Base-by-base conservation (phyloP, 1,139 yeast genomes). In the Wickerhamomyces sp. region DNA sequence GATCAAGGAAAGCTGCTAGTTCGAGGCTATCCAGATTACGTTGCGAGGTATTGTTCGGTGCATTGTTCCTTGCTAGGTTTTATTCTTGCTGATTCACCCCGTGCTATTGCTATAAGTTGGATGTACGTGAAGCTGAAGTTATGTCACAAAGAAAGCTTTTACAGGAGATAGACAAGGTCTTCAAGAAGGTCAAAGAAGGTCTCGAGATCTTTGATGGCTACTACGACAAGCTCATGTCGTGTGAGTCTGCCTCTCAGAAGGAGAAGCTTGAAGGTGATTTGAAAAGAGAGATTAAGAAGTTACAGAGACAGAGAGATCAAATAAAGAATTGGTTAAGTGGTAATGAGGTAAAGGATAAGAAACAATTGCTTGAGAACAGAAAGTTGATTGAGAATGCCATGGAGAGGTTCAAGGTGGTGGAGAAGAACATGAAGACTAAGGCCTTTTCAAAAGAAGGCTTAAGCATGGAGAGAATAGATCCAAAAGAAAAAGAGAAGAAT, bases 401-500 rank as follows among this genome's bases (percentile, higher is more conserved):
- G 99, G 98, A 93, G 61, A 75, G 91, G 50, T 93, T 93, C 64
- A 93, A 93, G 59, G 91, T 91, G 35, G 85, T 89, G 47, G 99
- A 93, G 59, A 86, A 89, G 64, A 78, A 84, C 49, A 84, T 88
- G 77, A 93, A 93, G 64, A 89, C 95, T 24, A 93, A 93, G 59
- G 96, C 95, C 39, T 93, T 87, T 56, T 82, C 95, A 27, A 87
- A 87, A 56, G 98, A 91, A 62, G 98, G 97, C 1, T 69, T 91
- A 47, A 88, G 84, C 40, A 72, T 81, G 50, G 70, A 75, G 22
- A 75, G 77, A 40, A 69, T 74, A 41, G 95, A 86, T 58, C 93
- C 91, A 15, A 82, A 78, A 44, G 94, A 86, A 54, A 70, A 75
- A 57, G 89, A 85, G 57, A 86, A 84, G 54, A 74, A 72, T 36